These are phyloP conservation scores for Naganishia liquefaciens DNA, from an alignment of 1,284 basidiomycete species.

Conservation along the genomic window DNA sequence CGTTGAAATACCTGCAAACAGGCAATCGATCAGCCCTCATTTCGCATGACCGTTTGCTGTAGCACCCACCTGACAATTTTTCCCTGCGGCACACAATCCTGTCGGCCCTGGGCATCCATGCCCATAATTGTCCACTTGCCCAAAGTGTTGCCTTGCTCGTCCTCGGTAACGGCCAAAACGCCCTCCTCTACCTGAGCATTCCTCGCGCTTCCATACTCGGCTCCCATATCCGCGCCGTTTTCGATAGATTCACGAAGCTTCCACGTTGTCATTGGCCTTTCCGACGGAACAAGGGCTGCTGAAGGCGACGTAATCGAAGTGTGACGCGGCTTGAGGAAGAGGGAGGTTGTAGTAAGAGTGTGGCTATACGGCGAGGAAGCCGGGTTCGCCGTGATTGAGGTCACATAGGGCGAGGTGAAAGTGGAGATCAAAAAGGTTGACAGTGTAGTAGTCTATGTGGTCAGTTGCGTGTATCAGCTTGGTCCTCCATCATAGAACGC, in stretches of 20 bases:
- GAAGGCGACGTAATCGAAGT: slow-evolving; percentile 70
- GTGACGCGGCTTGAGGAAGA: slow-evolving; percentile 63
- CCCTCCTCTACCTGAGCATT: slow-evolving; percentile 62
- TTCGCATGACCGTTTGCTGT: too few relatives aligned
- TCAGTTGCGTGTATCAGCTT: slow-evolving; percentile 61
- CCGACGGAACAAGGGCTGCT: slow-evolving; percentile 67
- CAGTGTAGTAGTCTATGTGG: slow-evolving; percentile 31
- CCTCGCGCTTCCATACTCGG: slow-evolving; percentile 23
- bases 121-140: slow-evolving; percentile 63
- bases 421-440: slow-evolving; percentile 34
- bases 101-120: slow-evolving; percentile 61
- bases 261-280: slow-evolving; percentile 76
- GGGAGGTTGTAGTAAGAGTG: slow-evolving; percentile 65
- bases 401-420: slow-evolving; percentile 58
- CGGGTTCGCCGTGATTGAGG: slow-evolving; percentile 56
- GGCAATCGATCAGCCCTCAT: slow-evolving; percentile 5
- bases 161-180: slow-evolving; percentile 71
- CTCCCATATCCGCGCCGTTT: slow-evolving; percentile 53
- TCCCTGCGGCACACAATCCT: slow-evolving; percentile 64
- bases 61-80: slow-evolving; percentile 61
- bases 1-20: slow-evolving; percentile 68
- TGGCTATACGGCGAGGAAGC: slow-evolving; percentile 49
- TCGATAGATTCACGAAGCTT: slow-evolving; percentile 62
- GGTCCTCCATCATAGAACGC: slow-evolving; percentile 60
- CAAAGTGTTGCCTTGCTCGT: slow-evolving; percentile 64